Base-by-base conservation (phyloP, 129 eudicot species). In the Apium graveolens region DNA sequence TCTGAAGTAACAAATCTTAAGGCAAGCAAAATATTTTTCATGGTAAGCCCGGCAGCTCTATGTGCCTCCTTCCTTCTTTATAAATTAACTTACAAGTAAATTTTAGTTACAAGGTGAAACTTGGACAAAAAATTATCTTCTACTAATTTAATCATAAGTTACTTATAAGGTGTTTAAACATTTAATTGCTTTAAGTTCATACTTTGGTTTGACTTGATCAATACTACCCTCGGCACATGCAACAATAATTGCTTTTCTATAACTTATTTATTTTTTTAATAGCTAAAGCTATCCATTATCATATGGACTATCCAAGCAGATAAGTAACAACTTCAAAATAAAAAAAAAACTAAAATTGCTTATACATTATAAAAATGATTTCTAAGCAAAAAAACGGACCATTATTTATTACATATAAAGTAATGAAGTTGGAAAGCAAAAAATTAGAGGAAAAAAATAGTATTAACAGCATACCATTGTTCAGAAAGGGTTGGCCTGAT, bases 401-500 rank as follows among this genome's bases (percentile, higher is more conserved):
- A 17, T 60, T 10, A n/a, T 24, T 7, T 60, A 60, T 26, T 60
- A 60, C 32, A n/a, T n/a, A 60, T n/a, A 17, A n/a, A 60, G 11
- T n/a, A 9, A 60, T 60, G 16, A 60, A 60, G 11, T n/a, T 60
- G 29, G 11, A 60, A 60, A 24, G 32, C 14, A 57, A 26, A 60
- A 4, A 20, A 66, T 66, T 31, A 4, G 12, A 44, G 48, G 3
- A 3, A n/a, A 60, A 24, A 26, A 13, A 65, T 11, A 4, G 1
- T 66, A 4, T 18, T 31, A 16, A 66, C 18, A 3, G 71, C 87
- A 57, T 86, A 94, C 98, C 98, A 94, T 34, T 94, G 96, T 70
- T 91, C 92, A 51, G 93, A 88, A 76, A 94, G 96, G 38, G 96
- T 94, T 68, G 98, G 97, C 78, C 93, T 86, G 79, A 91, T 91